These are phyloP conservation scores for Lentinus polychrous DNA, from an alignment of 1,284 basidiomycete species.

Conservation along the genomic window DNA sequence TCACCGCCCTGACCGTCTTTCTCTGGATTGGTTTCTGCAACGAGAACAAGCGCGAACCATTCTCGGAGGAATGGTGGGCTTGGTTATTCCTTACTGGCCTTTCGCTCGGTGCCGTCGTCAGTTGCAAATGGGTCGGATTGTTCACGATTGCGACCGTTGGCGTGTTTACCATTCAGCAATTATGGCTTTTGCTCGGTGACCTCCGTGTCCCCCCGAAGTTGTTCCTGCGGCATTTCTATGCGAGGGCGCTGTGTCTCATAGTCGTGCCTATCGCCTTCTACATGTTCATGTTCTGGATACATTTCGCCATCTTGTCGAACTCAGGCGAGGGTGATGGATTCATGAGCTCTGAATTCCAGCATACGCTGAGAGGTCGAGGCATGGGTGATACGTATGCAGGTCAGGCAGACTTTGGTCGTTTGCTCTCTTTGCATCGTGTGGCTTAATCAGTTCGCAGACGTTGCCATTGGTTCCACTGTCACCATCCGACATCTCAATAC, in stretches of 20 bases:
- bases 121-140: constrained; percentile 98
- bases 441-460: constrained; percentile 42
- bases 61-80: constrained; percentile 86
- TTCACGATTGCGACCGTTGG: constrained; percentile 98
- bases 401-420: constrained; percentile 25
- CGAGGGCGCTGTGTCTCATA: constrained; percentile 87
- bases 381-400: constrained; percentile 93
- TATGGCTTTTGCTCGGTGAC: constrained; percentile 92
- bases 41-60: constrained; percentile 79
- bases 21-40: constrained; percentile 89
- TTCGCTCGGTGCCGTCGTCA: constrained; percentile 85
- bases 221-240: constrained; percentile 82
- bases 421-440: constrained; percentile 1
- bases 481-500: constrained; percentile 90
- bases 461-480: constrained; percentile 81
- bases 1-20: constrained; percentile 87
- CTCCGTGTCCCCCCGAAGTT: constrained; percentile 69
- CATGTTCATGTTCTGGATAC: constrained; percentile 93
- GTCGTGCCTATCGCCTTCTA: constrained; percentile 83
- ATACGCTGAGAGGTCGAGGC: constrained; percentile 84
- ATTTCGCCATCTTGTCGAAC: constrained; percentile 84
- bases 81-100: constrained; percentile 89
- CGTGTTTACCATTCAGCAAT: constrained; percentile 75
- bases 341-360: constrained; percentile 98
- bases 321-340: constrained; percentile 97